These are phyloP conservation scores for Leptographium procerum DNA, from an alignment of 2,329 filamentous ascomycete species.

Conservation along the genomic window DNA sequence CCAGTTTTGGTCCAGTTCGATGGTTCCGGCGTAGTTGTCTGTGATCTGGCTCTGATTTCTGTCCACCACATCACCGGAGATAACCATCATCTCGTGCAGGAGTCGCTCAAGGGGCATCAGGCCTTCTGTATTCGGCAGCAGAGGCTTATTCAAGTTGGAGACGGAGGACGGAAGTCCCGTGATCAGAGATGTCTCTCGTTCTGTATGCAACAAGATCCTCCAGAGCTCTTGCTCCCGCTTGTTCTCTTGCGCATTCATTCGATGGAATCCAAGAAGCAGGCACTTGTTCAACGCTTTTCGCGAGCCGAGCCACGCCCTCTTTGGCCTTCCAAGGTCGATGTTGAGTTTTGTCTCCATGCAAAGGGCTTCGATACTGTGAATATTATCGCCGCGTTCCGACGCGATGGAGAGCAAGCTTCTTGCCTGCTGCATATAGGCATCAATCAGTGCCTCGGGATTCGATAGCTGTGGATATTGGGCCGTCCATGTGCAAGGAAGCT, in stretches of 20 bases:
- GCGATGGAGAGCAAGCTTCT: constrained; percentile 34
- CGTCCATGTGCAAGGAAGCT: background rate
- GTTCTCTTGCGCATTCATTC: constrained; percentile 18
- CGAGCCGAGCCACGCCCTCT: constrained; percentile 39
- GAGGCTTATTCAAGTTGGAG: constrained; percentile 10
- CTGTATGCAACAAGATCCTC: constrained; percentile 25
- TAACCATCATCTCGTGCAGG: constrained; percentile 13
- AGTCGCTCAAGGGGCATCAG: background rate
- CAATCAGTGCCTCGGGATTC: constrained; percentile 29
- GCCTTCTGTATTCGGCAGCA: constrained; percentile 15
- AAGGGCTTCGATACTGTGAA: constrained; percentile 42
- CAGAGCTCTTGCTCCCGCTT: constrained; percentile 26
- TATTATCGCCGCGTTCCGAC: constrained; percentile 35
- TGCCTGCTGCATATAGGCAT: constrained; percentile 32
- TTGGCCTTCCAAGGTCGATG: constrained; percentile 42
- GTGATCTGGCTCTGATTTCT: constrained; percentile 1
- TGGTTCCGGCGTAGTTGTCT: constrained; percentile 22
- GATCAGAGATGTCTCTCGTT: constrained; percentile 40
- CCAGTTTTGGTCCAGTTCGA: constrained; percentile 29
- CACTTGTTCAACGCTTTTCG: constrained; percentile 39
- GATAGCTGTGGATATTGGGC: background rate
- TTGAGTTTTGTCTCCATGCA: constrained; percentile 39
- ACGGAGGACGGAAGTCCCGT: constrained; percentile 37
- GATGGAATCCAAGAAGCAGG: constrained; percentile 37
- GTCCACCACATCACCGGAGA: background rate